Evolutionary conservation across 1,284 basidiomycete species (phyloP).

Genomic region (Pyrrhoderma lamaoense): DNA sequence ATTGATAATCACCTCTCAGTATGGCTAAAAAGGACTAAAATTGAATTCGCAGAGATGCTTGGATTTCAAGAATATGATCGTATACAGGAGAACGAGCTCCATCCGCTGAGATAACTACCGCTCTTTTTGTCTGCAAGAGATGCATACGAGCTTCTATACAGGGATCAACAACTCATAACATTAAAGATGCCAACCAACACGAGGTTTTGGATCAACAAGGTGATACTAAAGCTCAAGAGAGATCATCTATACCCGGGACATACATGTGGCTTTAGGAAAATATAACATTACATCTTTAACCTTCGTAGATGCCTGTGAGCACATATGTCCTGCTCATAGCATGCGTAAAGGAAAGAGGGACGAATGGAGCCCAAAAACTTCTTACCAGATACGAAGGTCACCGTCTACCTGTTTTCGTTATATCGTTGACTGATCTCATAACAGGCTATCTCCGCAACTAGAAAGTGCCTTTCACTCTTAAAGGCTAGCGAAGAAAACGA

Average conservation of each 20-base stretch:
- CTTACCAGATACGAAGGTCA: constrained; percentile 48
- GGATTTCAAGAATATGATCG: constrained; percentile 45
- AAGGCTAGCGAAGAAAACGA: too few species aligned
- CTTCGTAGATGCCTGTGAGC: constrained; percentile 48
- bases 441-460: constrained; percentile 39
- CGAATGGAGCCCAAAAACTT: constrained; percentile 46
- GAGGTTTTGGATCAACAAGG: too few species aligned
- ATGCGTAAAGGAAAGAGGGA: constrained; percentile 26
- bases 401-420: not conserved
- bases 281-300: constrained; percentile 41
- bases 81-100: constrained; percentile 37
- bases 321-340: constrained; percentile 43
- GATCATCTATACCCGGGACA: too few species aligned
- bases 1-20: constrained; percentile 36
- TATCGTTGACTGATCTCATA: not conserved
- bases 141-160: constrained; percentile 36
- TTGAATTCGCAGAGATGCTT: constrained; percentile 36
- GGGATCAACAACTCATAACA: constrained; percentile 22
- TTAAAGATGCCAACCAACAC: too few species aligned
- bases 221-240: too few species aligned
- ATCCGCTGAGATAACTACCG: constrained; percentile 51
- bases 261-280: too few species aligned
- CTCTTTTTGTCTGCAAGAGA: constrained; percentile 47
- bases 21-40: constrained; percentile 41
- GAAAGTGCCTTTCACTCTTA: constrained; percentile 29